Conservation (phyloP, 208 protist species). For the Leishmania mexicana region DNA sequence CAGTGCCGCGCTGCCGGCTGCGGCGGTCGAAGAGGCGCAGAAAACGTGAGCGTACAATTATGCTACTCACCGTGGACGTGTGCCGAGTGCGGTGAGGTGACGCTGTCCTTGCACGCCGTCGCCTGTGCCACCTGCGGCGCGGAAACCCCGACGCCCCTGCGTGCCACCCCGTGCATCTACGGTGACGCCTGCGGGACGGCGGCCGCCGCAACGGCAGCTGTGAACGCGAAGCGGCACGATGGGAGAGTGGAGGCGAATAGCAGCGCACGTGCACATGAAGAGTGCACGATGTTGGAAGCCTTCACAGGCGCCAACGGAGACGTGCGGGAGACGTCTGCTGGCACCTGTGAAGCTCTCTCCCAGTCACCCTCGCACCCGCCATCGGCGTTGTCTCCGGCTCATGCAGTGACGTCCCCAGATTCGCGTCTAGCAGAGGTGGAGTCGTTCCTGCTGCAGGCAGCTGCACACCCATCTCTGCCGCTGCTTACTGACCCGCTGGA, state of each 20-base stretch:
- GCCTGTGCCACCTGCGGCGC: conserved; percentile 44
- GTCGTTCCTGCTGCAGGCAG: conserved; percentile 13
- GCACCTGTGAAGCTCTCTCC: background rate
- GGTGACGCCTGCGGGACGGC: background rate
- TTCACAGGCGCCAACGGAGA: background rate
- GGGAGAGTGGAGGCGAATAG: background rate
- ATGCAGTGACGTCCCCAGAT: too few species aligned
- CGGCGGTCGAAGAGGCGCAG: conserved; percentile 14
- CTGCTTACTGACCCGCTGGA: background rate
- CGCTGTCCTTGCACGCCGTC: conserved; percentile 31
- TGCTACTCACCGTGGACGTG: conserved; percentile 64
- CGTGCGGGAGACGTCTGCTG: background rate
- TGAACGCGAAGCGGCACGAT: too few species aligned
- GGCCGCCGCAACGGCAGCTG: background rate
- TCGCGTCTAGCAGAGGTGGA: conserved; percentile 24
- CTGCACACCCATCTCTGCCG: background rate
- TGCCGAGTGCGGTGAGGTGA: conserved; percentile 39
- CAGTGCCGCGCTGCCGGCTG: conserved; percentile 46
- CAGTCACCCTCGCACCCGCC: background rate
- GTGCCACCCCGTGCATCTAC: background rate
- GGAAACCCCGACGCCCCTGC: conserved; percentile 4
- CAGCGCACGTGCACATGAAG: background rate
- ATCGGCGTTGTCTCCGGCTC: background rate
- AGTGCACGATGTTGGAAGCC: background rate
- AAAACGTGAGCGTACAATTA: background rate